Base-by-base conservation (phyloP, 75 land plant species). In the Isoetes taiwanensis region DNA sequence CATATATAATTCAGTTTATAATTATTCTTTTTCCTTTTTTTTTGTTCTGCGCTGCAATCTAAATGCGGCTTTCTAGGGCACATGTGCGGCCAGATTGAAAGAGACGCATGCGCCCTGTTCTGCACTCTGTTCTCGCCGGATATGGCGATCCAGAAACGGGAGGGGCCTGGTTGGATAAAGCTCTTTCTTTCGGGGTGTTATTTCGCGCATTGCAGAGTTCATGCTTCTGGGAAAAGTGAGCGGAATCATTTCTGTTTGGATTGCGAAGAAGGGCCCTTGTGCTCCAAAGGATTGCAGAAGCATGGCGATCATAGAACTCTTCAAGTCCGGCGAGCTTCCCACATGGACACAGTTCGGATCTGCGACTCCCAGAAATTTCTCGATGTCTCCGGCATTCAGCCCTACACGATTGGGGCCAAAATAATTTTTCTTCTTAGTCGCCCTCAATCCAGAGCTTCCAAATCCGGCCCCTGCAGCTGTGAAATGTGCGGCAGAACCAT, bases 181-280 rank as follows among this genome's bases (percentile, higher is more conserved):
- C 28, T 24, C 25, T 50, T 67, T 32, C 41, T 67, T 9, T 17
- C 0, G 1, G 52, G 56, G 21, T 19, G 32, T 5, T 67, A 67
- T 34, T 59, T 67, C 56, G 31, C 25, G 20, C 52, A 31, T 2
- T 59, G 64, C 19, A 9, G 2, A 10, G 0, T 34, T 1, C 69
- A 67, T 30, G 33, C 29, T 6, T 67, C 65, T 30, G 25, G 23
- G 9, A 60, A 48, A 56, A 35, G 28, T 12, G 69, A 62, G 32
- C 61, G 32, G 40, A 67, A 67, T 25, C 69, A 67, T 28, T 67
- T 67, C 42, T 67, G 69, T 32, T 48, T 67, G 21, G 64, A 67
- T 8, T 67, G 69, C 65, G 41, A 46, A 16, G 56, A 67, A 1
- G 69, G 69, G 0, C 69, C 69, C 2, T 32, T 67, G 9, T 67